Evolutionary conservation across 768 basidiomycete genomes (phyloP), one percentile per base, ranked within the genome.

Genomic region (Auriscalpium orientale): DNA sequence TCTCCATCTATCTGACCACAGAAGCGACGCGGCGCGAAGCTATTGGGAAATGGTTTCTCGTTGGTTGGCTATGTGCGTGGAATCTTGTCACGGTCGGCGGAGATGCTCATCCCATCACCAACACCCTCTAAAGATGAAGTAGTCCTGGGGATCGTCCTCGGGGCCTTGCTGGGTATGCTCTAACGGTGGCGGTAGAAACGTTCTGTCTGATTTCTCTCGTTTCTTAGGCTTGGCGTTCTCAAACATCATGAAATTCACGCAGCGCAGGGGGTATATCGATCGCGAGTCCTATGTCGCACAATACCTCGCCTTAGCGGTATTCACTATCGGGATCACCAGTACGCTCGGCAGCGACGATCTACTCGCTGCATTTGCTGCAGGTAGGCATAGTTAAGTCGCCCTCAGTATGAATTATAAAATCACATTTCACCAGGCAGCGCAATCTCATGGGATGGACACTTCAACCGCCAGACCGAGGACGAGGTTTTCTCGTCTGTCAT

Each of bases 401-500:
- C 10, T 11, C 6, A 3, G 46, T 28, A 5, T 13, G 40, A 7
- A 28, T 10, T 38, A 13, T 54, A 20, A 3, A 11, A 20, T 9
- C 9, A 54, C 38, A 52, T n/a, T 15, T 52, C 49, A 56, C 67
- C 70, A 85, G 95, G 95, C 3, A 84, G 79, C 52, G 91, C 95
- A 1, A 87, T 98, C 60, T 91, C 91, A 8, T 95, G 91, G 92
- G 93, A 95, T 68, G 89, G 84, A 3, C 77, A 90, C 61, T 89
- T 89, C 72, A 87, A 89, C 62, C 71, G 72, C 18, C 84, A 91
- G 57, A 91, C 82, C 0, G 89, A 95, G 70, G 84, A 88, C 59
- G 90, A 93, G 56, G 76, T 83, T 11, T 98, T 99, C 67, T 87
- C 91, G 1, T 86, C 91, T 22, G 89, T 97, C 44, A 85, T 98